Percentiles rank a stretch among this genome's conserved stretches.
Evolutionary conservation across 441 rosid species (phyloP).

Genomic region (Populus trichocarpa): DNA sequence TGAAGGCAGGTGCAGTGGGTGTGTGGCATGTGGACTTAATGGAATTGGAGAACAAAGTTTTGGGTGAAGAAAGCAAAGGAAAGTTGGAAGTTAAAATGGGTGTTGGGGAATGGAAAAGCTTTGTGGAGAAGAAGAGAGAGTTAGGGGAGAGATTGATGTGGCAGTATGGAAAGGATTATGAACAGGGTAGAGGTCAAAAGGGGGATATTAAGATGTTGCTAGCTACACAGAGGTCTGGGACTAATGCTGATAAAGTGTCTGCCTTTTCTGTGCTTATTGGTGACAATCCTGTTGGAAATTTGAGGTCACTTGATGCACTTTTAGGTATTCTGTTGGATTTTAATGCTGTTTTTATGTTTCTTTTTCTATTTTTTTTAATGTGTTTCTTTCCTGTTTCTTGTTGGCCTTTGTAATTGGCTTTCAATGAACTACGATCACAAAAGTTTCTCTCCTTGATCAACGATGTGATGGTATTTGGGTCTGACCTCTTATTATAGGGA

Average conservation of each 20-base stretch:
- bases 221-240: slow-evolving; percentile 86
- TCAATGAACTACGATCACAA: background rate
- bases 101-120: slow-evolving; percentile 49
- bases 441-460: background rate
- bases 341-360: background rate
- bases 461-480: background rate
- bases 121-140: slow-evolving; percentile 66
- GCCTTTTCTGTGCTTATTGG: slow-evolving; percentile 85
- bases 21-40: slow-evolving; percentile 74
- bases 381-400: background rate
- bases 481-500: background rate
- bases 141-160: slow-evolving; percentile 78
- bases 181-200: slow-evolving; percentile 56
- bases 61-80: slow-evolving; percentile 37
- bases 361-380: background rate
- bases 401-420: background rate
- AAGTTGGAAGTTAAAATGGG: slow-evolving; percentile 33
- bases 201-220: slow-evolving; percentile 86
- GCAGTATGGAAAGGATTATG: slow-evolving; percentile 72
- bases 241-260: slow-evolving; percentile 85
- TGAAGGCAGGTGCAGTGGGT: slow-evolving; percentile 58
- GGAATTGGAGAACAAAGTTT: slow-evolving; percentile 68
- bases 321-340: slow-evolving; percentile 40
- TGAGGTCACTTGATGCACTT: slow-evolving; percentile 89
- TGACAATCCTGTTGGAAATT: slow-evolving; percentile 85